Conservation (phyloP, 768 basidiomycete genomes). For the Kwoniella mangroviensis region DNA sequence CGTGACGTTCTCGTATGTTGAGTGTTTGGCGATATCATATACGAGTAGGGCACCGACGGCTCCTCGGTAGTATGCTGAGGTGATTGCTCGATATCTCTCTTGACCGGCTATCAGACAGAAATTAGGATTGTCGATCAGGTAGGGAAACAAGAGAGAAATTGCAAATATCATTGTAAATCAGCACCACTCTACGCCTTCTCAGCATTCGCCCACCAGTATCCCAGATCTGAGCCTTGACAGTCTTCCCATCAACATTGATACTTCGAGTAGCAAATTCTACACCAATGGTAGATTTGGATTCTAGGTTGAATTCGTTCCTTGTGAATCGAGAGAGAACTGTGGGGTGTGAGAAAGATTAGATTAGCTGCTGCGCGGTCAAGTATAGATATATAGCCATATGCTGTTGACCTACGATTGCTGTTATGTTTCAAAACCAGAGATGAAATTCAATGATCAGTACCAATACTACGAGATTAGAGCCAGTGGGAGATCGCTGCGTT, state of each 20-base stretch:
- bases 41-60: conserved; percentile 66
- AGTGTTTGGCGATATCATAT: conserved; percentile 60
- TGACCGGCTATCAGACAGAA: conserved; percentile 97
- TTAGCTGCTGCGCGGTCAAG: not conserved
- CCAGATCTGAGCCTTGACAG: conserved; percentile 97
- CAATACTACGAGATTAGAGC: not conserved
- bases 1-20: conserved; percentile 87
- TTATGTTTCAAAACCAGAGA: not conserved
- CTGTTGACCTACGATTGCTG: conserved; percentile 68
- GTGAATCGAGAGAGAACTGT: conserved; percentile 99
- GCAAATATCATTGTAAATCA: not conserved
- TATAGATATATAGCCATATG: not conserved
- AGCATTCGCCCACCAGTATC: conserved; percentile 76
- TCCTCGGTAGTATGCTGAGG: conserved; percentile 97
- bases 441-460: not conserved
- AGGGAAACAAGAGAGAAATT: too few relatives aligned
- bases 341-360: not conserved
- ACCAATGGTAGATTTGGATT: conserved; percentile 98
- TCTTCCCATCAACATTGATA: conserved; percentile 94
- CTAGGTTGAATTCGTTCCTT: conserved; percentile 97
- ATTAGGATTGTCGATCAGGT: too few relatives aligned
- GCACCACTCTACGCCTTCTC: not conserved
- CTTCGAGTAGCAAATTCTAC: conserved; percentile 98
- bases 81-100: conserved; percentile 96
- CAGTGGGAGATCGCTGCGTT: not conserved